These are phyloP conservation scores for Fusarium tuaranense DNA, from an alignment of 2,329 filamentous ascomycete genomes.

Conservation along the genomic window DNA sequence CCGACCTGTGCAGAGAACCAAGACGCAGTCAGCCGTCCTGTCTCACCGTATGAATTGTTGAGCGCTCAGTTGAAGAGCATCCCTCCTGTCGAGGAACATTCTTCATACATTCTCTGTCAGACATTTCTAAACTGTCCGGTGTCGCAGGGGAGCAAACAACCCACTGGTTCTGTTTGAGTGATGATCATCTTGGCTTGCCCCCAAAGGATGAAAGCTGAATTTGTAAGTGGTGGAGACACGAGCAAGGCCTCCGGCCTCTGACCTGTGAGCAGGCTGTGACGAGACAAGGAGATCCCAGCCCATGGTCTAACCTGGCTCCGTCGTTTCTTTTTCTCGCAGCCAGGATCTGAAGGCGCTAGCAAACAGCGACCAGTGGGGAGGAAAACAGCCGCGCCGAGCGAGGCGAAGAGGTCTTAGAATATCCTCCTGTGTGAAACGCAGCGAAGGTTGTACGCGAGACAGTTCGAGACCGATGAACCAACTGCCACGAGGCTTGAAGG, in stretches of 20 bases:
- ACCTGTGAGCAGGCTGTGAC: neutral
- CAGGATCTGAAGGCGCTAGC: constrained; percentile 15
- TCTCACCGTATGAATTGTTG: neutral
- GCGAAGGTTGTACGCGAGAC: constrained; percentile 22
- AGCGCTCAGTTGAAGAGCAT: neutral
- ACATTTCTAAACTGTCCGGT: constrained; percentile 11
- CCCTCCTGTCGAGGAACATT: neutral
- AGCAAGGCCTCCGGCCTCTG: neutral
- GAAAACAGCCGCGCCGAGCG: constrained; percentile 34
- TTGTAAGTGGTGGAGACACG: constrained; percentile 2
- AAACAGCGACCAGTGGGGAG: constrained; percentile 19
- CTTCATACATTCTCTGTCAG: neutral
- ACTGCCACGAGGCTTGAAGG: constrained; percentile 17
- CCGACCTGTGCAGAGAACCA: constrained; percentile 7
- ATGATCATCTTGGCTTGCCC: neutral
- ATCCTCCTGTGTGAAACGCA: constrained; percentile 23
- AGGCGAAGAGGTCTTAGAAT: constrained; percentile 21
- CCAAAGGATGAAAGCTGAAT: neutral
- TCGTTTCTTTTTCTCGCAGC: constrained; percentile 25
- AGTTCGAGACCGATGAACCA: constrained; percentile 23
- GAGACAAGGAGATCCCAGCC: constrained; percentile 14
- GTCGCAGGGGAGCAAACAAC: constrained; percentile 11
- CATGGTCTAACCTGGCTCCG: constrained; percentile 4
- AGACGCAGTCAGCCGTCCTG: neutral
- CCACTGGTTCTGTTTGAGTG: neutral